Evolutionary conservation across 306 rosid species (phyloP), one percentile per base, ranked within the genome.

Genomic region (Lagenaria siceraria): DNA sequence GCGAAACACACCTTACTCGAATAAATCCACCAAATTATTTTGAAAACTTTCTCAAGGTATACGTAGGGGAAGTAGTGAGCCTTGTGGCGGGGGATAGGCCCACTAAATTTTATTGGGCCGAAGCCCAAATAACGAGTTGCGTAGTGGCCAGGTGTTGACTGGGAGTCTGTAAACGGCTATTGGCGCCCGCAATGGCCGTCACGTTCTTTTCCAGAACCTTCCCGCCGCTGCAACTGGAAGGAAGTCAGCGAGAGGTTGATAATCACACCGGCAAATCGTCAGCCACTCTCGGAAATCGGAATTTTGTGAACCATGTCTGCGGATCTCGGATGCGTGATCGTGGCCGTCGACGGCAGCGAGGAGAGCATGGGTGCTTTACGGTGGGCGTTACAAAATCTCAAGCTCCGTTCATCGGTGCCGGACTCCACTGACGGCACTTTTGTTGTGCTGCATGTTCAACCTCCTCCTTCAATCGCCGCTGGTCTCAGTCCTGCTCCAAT

Each of bases 361-460:
- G 92, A 83, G 81, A 94, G 98, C 85, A 94, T 94, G 98, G 75
- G 75, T 38, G 91, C 94, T 8, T 80, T 93, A 46, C 88, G 73
- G 53, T 93, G 98, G 98, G 88, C 96, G 10, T 78, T 94, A n/a
- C 66, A 60, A n/a, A 91, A 94, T 80, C 92, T 94, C 83, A 89
- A 86, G 79, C 94, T 91, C 78, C 90, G 87, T 80, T 85, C 90
- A 29, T 85, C 89, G 24, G 25, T 51, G 7, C 60, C 87, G 76
- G 88, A 84, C 22, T 78, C 88, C 36, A 7, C 19, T 62, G 81
- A 60, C 8, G 86, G 85, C 46, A 75, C 81, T 59, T 91, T 86
- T 81, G 52, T 87, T 82, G 59, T 85, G 36, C 85, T 94, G 70
- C 96, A 94, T 79, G 94, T 94, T 49, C 98, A 90, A 70, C 84